A percentile compares a stretch with the other conserved stretches of the same genome.
Evolutionary conservation across 495 filamentous ascomycete species (phyloP).

Genomic region (Lentithecium fluviatile): DNA sequence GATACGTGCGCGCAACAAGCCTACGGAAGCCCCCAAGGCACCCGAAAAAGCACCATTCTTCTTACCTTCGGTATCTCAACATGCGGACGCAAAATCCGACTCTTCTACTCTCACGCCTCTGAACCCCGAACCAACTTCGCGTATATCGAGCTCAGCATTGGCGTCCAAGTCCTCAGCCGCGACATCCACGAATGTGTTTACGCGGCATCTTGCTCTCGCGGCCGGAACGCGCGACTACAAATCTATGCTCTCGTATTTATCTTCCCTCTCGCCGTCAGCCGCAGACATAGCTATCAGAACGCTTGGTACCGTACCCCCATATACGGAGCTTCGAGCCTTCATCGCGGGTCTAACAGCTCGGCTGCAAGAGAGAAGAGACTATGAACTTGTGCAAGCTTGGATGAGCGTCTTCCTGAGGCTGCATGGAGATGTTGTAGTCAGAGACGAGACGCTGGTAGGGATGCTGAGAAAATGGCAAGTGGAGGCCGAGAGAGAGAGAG

Average conservation of each 20-base stretch:
- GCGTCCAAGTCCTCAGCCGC: constrained; percentile 44
- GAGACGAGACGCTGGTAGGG: constrained; percentile 34
- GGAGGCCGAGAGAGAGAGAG: constrained; percentile 64
- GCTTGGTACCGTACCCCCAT: constrained; percentile 52
- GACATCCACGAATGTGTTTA: constrained; percentile 49
- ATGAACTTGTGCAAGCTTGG: constrained; percentile 93
- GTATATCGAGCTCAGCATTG: constrained; percentile 20
- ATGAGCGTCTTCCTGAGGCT: constrained; percentile 86
- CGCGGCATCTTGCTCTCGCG: constrained; percentile 55
- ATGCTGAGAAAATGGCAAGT: constrained; percentile 59
- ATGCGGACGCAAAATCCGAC: constrained; percentile 24
- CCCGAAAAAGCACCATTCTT: constrained; percentile 98
- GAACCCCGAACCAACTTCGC: constrained; percentile 7
- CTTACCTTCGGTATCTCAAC: constrained; percentile 62
- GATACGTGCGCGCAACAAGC: constrained; percentile 92
- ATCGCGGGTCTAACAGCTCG: constrained; percentile 70
- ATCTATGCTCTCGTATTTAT: constrained; percentile 67
- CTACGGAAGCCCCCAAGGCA: constrained; percentile 82
- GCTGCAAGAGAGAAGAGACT: constrained; percentile 68
- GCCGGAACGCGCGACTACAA: constrained; percentile 50
- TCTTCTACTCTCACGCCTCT: background rate
- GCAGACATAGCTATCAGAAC: constrained; percentile 89
- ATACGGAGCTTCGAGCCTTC: constrained; percentile 63
- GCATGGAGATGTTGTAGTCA: constrained; percentile 61
- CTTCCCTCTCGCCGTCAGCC: constrained; percentile 71